A percentile compares a stretch with the other conserved stretches of the same genome.
Evolutionary conservation across 345 rosid species (phyloP).

Genomic region (Hypericum androsaemum): DNA sequence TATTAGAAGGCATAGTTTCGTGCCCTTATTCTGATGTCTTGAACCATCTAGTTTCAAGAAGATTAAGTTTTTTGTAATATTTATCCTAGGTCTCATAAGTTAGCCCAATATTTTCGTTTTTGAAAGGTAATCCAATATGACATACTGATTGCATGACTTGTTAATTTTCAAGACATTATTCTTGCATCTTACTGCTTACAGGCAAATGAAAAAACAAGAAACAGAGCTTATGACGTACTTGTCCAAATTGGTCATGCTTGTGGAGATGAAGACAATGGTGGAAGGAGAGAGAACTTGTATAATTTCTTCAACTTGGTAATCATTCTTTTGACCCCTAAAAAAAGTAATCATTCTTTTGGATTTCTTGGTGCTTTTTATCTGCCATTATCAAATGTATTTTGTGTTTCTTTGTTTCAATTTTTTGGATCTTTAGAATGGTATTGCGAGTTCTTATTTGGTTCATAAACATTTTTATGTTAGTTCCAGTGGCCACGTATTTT

Average conservation of each 20-base stretch:
- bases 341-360: too few relatives aligned
- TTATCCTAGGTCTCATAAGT: too few relatives aligned
- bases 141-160: too few relatives aligned
- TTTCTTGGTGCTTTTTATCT: background rate
- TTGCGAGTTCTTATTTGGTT: background rate
- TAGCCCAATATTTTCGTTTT: too few relatives aligned
- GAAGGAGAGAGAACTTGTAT: constrained; percentile 59
- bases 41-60: too few relatives aligned
- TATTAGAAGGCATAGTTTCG: too few relatives aligned
- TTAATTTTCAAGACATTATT: too few relatives aligned
- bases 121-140: too few relatives aligned
- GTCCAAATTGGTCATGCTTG: constrained; percentile 89
- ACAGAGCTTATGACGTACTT: constrained; percentile 84
- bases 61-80: too few relatives aligned
- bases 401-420: background rate
- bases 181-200: constrained; percentile 17
- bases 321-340: too few relatives aligned
- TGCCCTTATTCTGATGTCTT: too few relatives aligned
- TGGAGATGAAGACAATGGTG: constrained; percentile 81
- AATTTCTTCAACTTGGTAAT: constrained; percentile 76
- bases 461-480: constrained; percentile 4
- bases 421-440: too few relatives aligned
- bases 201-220: constrained; percentile 88
- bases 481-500: background rate
- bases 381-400: background rate